These are phyloP conservation scores for Smittium mucronatum DNA, from an alignment of 371 early-diverging fungal genomes.

Conservation along the genomic window DNA sequence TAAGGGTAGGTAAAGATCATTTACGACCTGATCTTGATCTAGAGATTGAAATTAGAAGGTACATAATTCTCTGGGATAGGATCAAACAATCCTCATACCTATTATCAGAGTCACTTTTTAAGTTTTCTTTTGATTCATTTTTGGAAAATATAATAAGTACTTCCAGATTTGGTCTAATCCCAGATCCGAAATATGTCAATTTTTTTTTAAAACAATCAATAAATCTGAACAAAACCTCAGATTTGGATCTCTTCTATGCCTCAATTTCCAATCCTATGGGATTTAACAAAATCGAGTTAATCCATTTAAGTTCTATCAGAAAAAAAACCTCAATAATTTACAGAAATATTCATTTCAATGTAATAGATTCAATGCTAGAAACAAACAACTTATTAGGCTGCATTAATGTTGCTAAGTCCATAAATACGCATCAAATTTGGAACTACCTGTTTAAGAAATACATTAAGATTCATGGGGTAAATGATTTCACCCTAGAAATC, in stretches of 20 bases:
- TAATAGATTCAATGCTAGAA: not conserved
- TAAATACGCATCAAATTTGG: not conserved
- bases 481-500: not conserved
- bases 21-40: not conserved
- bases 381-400: not conserved
- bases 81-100: not conserved
- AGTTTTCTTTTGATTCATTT: not conserved
- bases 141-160: not conserved
- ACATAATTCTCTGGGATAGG: not conserved
- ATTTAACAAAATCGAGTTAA: not conserved
- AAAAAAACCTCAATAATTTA: not conserved
- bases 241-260: not conserved
- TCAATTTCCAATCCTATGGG: not conserved
- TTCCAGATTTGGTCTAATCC: not conserved
- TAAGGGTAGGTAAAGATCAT: too few species aligned
- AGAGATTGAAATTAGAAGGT: not conserved
- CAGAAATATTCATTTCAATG: not conserved
- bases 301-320: not conserved
- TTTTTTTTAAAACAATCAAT: not conserved
- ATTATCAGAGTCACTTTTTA: not conserved
- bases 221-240: not conserved
- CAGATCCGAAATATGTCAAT: not conserved
- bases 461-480: not conserved
- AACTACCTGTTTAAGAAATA: not conserved
- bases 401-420: not conserved